Percentiles rank a stretch among this genome's conserved stretches.
Evolutionary conservation across 768 basidiomycete genomes (phyloP).

Genomic region (Leccinum rimulosum): DNA sequence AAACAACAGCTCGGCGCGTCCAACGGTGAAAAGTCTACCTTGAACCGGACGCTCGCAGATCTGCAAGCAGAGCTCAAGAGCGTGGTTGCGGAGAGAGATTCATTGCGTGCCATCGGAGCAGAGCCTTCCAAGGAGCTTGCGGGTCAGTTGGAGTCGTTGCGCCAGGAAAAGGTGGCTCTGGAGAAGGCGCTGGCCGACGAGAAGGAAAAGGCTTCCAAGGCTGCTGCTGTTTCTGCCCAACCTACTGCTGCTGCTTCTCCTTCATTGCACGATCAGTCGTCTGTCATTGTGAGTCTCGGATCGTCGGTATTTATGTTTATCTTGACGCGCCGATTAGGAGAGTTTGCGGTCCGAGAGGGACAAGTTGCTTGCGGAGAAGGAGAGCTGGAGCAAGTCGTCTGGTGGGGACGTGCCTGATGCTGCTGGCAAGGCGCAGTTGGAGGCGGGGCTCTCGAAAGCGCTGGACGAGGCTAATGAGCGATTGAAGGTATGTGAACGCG

Average conservation of each 20-base stretch:
- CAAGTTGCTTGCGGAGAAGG: slow-evolving; percentile 58
- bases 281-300: slow-evolving; percentile 33
- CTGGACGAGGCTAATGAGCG: slow-evolving; percentile 60
- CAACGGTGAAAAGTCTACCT: slow-evolving; percentile 29
- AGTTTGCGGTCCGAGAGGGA: slow-evolving; percentile 59
- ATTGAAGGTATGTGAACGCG: slow-evolving; percentile 44
- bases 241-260: neutral
- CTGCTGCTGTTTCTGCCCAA: slow-evolving; percentile 1
- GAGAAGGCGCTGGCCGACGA: slow-evolving; percentile 40
- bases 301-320: neutral
- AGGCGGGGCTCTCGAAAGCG: slow-evolving; percentile 52
- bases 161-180: slow-evolving; percentile 37
- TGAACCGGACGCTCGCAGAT: slow-evolving; percentile 27
- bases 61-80: slow-evolving; percentile 29
- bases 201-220: slow-evolving; percentile 35
- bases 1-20: slow-evolving; percentile 24
- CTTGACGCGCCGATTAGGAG: slow-evolving; percentile 37
- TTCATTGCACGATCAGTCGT: slow-evolving; percentile 20
- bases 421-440: slow-evolving; percentile 43
- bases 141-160: slow-evolving; percentile 36
- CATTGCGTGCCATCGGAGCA: slow-evolving; percentile 16
- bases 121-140: slow-evolving; percentile 31
- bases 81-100: slow-evolving; percentile 29
- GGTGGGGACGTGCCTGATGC: slow-evolving; percentile 28
- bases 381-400: slow-evolving; percentile 31